Conservation (phyloP, 2,329 filamentous ascomycete genomes). For the Niveomyces coronatus region DNA sequence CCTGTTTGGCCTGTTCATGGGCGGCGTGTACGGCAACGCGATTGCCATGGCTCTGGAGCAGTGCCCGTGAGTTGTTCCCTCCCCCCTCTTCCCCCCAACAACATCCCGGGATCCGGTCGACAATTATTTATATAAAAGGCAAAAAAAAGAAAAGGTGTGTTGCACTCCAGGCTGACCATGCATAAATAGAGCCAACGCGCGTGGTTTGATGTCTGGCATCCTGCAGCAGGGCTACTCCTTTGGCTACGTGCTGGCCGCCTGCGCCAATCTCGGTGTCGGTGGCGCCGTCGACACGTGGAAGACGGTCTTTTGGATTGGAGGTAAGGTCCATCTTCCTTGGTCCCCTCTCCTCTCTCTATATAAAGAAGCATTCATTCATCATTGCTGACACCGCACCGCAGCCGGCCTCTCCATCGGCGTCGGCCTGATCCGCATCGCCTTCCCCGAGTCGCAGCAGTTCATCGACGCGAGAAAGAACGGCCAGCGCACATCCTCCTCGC, state of each 20-base stretch:
- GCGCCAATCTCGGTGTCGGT: slow-evolving; percentile 63
- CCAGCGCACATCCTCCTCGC: slow-evolving; percentile 34
- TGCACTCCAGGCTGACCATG: too few species aligned
- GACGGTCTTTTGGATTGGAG: slow-evolving; percentile 62
- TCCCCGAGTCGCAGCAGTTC: slow-evolving; percentile 70
- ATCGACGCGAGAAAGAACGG: slow-evolving; percentile 55
- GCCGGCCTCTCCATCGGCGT: slow-evolving; percentile 57
- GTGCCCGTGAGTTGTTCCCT: slow-evolving; percentile 42
- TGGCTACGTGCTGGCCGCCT: slow-evolving; percentile 70
- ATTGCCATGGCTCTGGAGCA: slow-evolving; percentile 70
- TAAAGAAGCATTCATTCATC: background rate
- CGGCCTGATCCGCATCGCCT: slow-evolving; percentile 55
- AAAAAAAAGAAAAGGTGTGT: too few species aligned
- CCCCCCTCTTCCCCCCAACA: background rate
- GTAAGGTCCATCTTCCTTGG: too few species aligned
- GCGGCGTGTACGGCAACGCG: slow-evolving; percentile 69
- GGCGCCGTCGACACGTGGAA: slow-evolving; percentile 57
- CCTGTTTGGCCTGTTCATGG: slow-evolving; percentile 71
- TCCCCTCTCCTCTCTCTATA: too few species aligned
- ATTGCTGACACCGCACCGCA: slow-evolving; percentile 12
- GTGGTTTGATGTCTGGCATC: slow-evolving; percentile 74
- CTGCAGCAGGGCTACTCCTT: slow-evolving; percentile 74
- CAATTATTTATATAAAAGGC: too few species aligned
- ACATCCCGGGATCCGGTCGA: too few species aligned
- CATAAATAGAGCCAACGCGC: slow-evolving; percentile 47